phyloP scores from a whole-genome alignment of 352 stramenopile genomes.

The Pythium inflatum region DNA sequence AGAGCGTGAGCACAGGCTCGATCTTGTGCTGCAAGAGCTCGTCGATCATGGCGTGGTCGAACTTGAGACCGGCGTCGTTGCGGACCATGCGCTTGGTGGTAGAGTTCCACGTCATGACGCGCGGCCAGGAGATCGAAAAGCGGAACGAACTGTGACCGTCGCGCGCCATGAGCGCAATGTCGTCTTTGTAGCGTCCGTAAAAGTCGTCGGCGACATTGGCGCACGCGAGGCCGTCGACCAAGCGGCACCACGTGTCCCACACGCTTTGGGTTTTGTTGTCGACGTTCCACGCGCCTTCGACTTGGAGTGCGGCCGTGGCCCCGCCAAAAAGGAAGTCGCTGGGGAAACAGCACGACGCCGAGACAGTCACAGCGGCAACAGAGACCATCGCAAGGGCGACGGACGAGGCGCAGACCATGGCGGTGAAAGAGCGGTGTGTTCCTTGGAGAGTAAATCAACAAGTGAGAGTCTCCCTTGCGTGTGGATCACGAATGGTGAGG shows the following conservation, averaged over 20 bases:
- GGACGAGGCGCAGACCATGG: no score
- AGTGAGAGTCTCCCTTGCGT: no score
- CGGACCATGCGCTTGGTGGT: conserved; percentile 54
- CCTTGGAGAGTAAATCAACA: no score
- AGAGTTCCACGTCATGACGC: conserved; percentile 86
- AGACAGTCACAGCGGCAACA: no score
- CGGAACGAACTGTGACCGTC: conserved; percentile 92
- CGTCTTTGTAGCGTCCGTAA: conserved; percentile 88
- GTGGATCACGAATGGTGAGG: no score
- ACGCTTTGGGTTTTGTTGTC: conserved; percentile 83
- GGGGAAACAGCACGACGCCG: conserved; percentile 55
- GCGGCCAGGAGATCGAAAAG: conserved; percentile 94
- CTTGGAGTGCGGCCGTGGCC: conserved; percentile 93
- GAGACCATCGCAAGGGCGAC: no score
- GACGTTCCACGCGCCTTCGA: conserved; percentile 90
- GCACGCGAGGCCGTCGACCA: conserved; percentile 67
- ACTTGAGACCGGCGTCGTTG: conserved; percentile 88
- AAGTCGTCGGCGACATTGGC: conserved; percentile 95
- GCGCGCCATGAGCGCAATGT: conserved; percentile 93
- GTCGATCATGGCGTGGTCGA: conserved; percentile 94
- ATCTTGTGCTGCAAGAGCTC: conserved; percentile 73
- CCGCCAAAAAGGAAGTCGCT: conserved; percentile 86
- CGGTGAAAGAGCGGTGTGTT: no score
- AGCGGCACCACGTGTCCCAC: conserved; percentile 93
- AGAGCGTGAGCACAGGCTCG: conserved; percentile 92